Percentiles rank a stretch among this genome's conserved stretches.
Conservation (phyloP, 495 filamentous ascomycete genomes). For the Annulohypoxylon bovei region DNA sequence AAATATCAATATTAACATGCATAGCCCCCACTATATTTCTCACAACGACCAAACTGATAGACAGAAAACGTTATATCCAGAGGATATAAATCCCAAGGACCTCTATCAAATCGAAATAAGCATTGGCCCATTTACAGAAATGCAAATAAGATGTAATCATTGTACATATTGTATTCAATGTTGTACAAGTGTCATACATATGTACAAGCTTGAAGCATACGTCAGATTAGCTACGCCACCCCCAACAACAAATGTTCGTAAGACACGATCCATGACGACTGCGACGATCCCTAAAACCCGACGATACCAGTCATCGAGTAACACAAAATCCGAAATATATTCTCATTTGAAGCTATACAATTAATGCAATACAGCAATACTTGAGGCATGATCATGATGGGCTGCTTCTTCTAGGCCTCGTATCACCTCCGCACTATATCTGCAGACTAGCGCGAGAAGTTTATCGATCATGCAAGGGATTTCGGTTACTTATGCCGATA, state of each 20-base stretch:
- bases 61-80: no score
- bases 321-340: background rate
- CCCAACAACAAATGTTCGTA: conserved; percentile 19
- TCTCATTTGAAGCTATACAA: background rate
- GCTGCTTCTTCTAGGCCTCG: background rate
- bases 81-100: no score
- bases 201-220: background rate
- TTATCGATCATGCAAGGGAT: conserved; percentile 10
- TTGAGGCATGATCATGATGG: background rate
- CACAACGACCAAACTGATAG: no score
- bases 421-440: conserved; percentile 1
- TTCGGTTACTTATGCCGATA: conserved; percentile 1
- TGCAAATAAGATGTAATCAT: background rate
- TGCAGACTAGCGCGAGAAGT: conserved; percentile 6
- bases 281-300: conserved; percentile 4
- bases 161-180: no score
- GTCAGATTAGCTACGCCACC: conserved; percentile 33
- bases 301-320: background rate
- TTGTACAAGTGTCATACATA: background rate
- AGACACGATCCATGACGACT: conserved; percentile 19
- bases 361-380: background rate
- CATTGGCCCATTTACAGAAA: background rate
- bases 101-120: background rate
- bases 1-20: background rate
- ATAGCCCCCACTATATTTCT: background rate